Conservation (phyloP, 2,329 filamentous ascomycete genomes). For the Fusarium duplospermum region DNA sequence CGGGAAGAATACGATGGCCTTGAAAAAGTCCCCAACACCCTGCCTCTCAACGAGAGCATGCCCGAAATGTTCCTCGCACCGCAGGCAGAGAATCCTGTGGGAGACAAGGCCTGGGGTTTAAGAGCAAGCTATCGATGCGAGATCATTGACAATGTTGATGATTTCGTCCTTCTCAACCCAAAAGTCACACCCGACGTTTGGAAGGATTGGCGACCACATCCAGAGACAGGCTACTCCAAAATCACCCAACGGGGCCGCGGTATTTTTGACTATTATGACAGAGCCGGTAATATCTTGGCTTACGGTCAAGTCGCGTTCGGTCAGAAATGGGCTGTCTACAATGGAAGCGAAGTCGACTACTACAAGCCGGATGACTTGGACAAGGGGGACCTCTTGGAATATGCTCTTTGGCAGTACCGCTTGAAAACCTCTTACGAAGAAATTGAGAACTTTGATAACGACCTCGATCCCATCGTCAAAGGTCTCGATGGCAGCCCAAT, state of each 20-base stretch:
- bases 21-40: background rate
- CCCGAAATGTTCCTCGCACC: background rate
- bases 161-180: background rate
- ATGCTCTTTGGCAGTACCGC: background rate
- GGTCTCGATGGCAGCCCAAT: background rate
- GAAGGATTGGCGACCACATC: background rate
- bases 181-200: background rate
- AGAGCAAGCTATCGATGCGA: background rate
- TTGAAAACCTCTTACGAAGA: background rate
- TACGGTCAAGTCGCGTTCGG: background rate
- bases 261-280: background rate
- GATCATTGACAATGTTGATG: background rate
- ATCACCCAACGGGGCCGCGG: background rate
- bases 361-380: background rate
- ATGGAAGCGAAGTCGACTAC: background rate
- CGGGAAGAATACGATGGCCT: background rate
- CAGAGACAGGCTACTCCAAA: background rate
- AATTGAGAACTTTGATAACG: background rate
- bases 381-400: background rate
- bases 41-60: background rate
- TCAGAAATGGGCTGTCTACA: background rate
- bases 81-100: background rate
- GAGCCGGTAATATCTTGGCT: background rate
- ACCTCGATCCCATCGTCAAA: background rate
- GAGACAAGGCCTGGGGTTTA: background rate